Evolutionary conservation across 129 eudicot genomes (phyloP), one percentile per base, ranked within the genome.

Genomic region (Sambucus nigra): DNA sequence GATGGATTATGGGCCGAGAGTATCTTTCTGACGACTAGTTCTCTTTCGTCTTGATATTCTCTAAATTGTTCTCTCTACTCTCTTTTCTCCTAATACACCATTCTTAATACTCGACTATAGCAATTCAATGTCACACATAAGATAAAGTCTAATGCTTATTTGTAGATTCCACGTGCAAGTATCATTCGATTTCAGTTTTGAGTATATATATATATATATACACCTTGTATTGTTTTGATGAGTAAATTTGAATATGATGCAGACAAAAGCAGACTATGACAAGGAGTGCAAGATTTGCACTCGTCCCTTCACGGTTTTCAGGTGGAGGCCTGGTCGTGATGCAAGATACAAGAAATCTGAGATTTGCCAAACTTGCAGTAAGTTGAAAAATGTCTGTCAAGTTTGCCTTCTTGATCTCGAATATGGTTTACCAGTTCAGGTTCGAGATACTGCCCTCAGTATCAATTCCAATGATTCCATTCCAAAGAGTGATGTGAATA

Each of bases 321-420:
- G 97, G 74, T 88, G 97, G 97, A 88, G 92, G 63, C 94, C 94
- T 39, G 97, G 92, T 17, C 78, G 92, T 31, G 92, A 84, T 70
- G 97, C 97, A 42, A 84, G 95, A 65, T 84, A 88, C 59, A 88
- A 88, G 67, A 88, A 84, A 44, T 55, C 80, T 20, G 95, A 84
- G 70, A 88, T 88, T 16, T 88, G 95, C 62, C 95, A 80, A 64
- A 88, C 97, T 33, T 84, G 95, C 71, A 69, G 93, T 72, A 88
- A 88, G 68, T 57, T 88, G 74, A 88, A 84, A 69, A 84, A 84
- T 49, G 97, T 88, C 2, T 88, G 95, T 67, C 97, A 88, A 66
- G 93, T 88, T 52, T 88, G 97, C 74, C 82, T 84, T 62, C 49
- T 84, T 61, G 97, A 88, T 81, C 95, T 88, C 57, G 95, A 81